Evolutionary conservation across 352 stramenopile genomes (phyloP).

Genomic region (Phytophthora pseudosyringae): DNA sequence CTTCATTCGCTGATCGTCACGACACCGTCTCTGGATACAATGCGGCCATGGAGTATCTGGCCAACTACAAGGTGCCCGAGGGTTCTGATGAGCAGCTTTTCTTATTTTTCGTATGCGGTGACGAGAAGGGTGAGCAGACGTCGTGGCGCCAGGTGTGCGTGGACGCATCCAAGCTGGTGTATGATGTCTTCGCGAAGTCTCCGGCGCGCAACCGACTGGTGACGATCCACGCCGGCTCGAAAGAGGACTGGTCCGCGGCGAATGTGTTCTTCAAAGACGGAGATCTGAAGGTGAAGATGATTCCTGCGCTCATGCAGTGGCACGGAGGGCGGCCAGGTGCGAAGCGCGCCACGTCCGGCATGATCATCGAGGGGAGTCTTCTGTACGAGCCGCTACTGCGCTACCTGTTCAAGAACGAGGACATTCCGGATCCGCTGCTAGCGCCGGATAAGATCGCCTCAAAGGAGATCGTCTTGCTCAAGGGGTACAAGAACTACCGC

Average conservation of each 20-base stretch:
- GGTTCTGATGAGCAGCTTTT: slow-evolving; percentile 58
- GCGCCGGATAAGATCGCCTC: slow-evolving; percentile 41
- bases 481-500: slow-evolving; percentile 49
- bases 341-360: slow-evolving; percentile 60
- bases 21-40: slow-evolving; percentile 57
- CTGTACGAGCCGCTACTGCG: slow-evolving; percentile 67
- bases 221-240: slow-evolving; percentile 64
- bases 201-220: slow-evolving; percentile 52
- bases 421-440: slow-evolving; percentile 52
- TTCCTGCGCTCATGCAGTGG: slow-evolving; percentile 76
- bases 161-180: slow-evolving; percentile 52
- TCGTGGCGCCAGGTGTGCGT: slow-evolving; percentile 57
- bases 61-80: slow-evolving; percentile 41
- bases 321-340: slow-evolving; percentile 43
- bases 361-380: slow-evolving; percentile 63
- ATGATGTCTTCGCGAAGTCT: slow-evolving; percentile 65
- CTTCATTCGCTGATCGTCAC: slow-evolving; percentile 48
- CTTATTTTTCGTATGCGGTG: slow-evolving; percentile 74
- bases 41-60: slow-evolving; percentile 55
- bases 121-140: slow-evolving; percentile 50
- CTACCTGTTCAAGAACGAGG: slow-evolving; percentile 76
- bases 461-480: slow-evolving; percentile 60
- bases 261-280: slow-evolving; percentile 70
- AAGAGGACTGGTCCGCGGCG: slow-evolving; percentile 58
- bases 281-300: slow-evolving; percentile 68